Evolutionary conservation across 1,284 basidiomycete genomes (phyloP).

Genomic region (Phaffia rhodozyma): DNA sequence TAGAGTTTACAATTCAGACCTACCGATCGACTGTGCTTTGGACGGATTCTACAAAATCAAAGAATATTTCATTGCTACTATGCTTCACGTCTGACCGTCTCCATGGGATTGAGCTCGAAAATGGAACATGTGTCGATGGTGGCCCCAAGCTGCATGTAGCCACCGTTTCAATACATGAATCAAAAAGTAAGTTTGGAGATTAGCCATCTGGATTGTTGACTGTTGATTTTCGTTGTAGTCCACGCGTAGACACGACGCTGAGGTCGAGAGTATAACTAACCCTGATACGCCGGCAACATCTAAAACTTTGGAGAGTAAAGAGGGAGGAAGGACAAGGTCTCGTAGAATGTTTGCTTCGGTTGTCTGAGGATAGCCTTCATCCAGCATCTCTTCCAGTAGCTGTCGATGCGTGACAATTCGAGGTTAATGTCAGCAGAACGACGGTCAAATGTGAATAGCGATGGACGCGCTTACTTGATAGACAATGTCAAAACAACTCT

Average conservation of each 20-base stretch:
- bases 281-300: constrained; percentile 48
- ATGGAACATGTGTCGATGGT: constrained; percentile 43
- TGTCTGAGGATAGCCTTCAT: constrained; percentile 84
- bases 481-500: constrained; percentile 90
- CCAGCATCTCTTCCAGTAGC: constrained; percentile 90
- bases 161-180: neutral
- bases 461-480: constrained; percentile 54
- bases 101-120: constrained; percentile 91
- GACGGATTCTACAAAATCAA: constrained; percentile 78
- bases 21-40: constrained; percentile 73
- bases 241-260: constrained; percentile 19
- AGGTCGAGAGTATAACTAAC: constrained; percentile 24
- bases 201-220: constrained; percentile 19
- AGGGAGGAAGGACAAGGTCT: constrained; percentile 82
- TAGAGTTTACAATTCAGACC: constrained; percentile 24
- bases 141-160: constrained; percentile 25
- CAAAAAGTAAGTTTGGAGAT: neutral
- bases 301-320: constrained; percentile 65
- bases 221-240: no score
- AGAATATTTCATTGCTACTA: constrained; percentile 84
- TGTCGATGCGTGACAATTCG: constrained; percentile 29
- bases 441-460: neutral
- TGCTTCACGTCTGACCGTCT: constrained; percentile 72
- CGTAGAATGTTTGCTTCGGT: constrained; percentile 85
- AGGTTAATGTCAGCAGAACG: neutral